Evolutionary conservation across 2,329 filamentous ascomycete species (phyloP).

Genomic region (Fusarium proliferatum): DNA sequence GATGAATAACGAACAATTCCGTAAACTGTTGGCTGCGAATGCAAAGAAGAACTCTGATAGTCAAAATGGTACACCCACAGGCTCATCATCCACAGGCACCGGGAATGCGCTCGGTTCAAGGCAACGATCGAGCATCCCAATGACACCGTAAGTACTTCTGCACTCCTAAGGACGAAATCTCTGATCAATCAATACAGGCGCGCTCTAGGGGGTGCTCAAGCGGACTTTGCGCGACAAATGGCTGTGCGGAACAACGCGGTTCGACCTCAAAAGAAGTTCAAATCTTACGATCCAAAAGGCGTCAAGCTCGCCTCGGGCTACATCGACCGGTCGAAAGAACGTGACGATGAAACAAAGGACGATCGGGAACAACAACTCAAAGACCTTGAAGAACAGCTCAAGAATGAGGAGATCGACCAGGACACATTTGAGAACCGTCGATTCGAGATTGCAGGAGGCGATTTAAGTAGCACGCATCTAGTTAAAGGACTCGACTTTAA

Average conservation of each 20-base stretch:
- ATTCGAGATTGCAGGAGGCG: slow-evolving; percentile 83
- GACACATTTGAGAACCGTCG: slow-evolving; percentile 80
- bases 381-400: slow-evolving; percentile 83
- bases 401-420: slow-evolving; percentile 85
- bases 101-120: slow-evolving; percentile 76
- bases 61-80: slow-evolving; percentile 59
- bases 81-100: slow-evolving; percentile 41
- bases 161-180: background rate
- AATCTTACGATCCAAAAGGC: slow-evolving; percentile 84
- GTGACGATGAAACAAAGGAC: slow-evolving; percentile 65
- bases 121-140: slow-evolving; percentile 84
- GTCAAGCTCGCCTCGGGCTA: slow-evolving; percentile 84
- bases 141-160: slow-evolving; percentile 81
- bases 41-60: slow-evolving; percentile 53
- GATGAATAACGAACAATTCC: slow-evolving; percentile 98
- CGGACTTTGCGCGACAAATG: slow-evolving; percentile 86
- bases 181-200: slow-evolving; percentile 62
- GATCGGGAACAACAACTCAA: slow-evolving; percentile 74
- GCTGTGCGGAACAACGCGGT: slow-evolving; percentile 73
- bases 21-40: slow-evolving; percentile 74
- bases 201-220: slow-evolving; percentile 64
- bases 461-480: slow-evolving; percentile 82
- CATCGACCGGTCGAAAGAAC: slow-evolving; percentile 78
- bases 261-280: slow-evolving; percentile 77
- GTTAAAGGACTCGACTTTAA: slow-evolving; percentile 93